A percentile compares a stretch with the other conserved stretches of the same genome.
Evolutionary conservation across 1,284 basidiomycete genomes (phyloP).

Genomic region (Cronartium ribicola): DNA sequence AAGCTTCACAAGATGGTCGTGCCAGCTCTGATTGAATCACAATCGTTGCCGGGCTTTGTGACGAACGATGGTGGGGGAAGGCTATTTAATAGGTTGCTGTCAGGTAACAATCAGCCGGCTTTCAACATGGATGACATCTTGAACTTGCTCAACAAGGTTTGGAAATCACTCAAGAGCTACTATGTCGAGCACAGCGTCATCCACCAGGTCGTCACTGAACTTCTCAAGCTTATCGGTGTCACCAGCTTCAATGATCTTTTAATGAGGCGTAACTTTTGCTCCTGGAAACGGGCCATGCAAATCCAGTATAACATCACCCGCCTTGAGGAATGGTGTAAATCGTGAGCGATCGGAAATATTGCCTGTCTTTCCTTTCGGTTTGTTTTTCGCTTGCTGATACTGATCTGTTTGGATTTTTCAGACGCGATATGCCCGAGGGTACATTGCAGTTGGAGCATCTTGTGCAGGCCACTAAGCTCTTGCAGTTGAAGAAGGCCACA

Average conservation of each 20-base stretch:
- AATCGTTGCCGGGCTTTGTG: constrained; percentile 95
- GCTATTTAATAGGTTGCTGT: constrained; percentile 87
- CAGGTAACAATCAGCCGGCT: constrained; percentile 72
- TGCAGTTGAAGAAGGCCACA: constrained; percentile 93
- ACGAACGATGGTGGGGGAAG: constrained; percentile 84
- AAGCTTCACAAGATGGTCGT: constrained; percentile 96
- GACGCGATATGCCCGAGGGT: constrained; percentile 89
- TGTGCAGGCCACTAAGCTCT: constrained; percentile 97
- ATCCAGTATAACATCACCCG: constrained; percentile 98
- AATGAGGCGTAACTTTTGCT: constrained; percentile 98
- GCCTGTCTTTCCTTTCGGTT: neutral
- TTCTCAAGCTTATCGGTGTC: constrained; percentile 92
- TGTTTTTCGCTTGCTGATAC: neutral
- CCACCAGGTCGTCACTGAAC: constrained; percentile 92
- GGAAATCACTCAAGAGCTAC: constrained; percentile 97
- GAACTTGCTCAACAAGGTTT: constrained; percentile 93
- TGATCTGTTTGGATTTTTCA: neutral
- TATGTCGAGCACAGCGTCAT: constrained; percentile 98
- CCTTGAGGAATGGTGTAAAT: constrained; percentile 72
- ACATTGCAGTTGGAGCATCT: constrained; percentile 95
- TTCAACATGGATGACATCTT: constrained; percentile 98
- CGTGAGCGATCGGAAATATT: constrained; percentile 45
- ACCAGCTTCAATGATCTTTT: constrained; percentile 97
- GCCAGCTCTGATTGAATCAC: constrained; percentile 93
- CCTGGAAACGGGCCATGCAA: constrained; percentile 99